A percentile compares a stretch with the other conserved stretches of the same genome.
phyloP scores from a whole-genome alignment of 495 filamentous ascomycete genomes.

The Annulohypoxylon maeteangense region DNA sequence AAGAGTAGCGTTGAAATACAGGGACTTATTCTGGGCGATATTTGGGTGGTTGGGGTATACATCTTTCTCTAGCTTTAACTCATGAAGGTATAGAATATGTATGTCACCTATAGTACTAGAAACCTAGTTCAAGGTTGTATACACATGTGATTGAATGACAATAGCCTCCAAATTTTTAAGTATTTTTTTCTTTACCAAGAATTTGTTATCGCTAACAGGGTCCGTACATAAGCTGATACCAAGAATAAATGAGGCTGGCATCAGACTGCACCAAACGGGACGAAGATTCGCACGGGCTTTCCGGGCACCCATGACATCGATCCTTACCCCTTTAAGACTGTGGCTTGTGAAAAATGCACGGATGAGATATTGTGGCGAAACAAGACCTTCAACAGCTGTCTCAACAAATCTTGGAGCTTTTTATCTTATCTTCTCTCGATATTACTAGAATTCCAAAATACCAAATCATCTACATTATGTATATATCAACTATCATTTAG shows the following conservation, averaged over 20 bases:
- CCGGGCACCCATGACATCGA: not conserved
- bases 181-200: no score
- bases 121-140: no score
- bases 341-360: conserved; percentile 25
- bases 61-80: no score
- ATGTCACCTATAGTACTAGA: no score
- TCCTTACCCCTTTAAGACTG: conserved; percentile 23
- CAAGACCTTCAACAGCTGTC: not conserved
- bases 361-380: conserved; percentile 30
- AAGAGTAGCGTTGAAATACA: no score
- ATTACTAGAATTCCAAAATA: no score
- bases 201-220: not conserved
- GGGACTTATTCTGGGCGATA: no score
- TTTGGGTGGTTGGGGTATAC: no score
- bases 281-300: conserved; percentile 9
- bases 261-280: conserved; percentile 4
- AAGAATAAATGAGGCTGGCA: conserved; percentile 19
- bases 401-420: not conserved
- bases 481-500: not conserved
- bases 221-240: not conserved
- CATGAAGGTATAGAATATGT: no score
- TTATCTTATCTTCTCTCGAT: no score
- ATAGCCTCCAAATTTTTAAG: no score
- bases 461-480: not conserved
- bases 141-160: no score